phyloP scores from a whole-genome alignment of 1,284 basidiomycete species.

The Gymnopus androsaceus region DNA sequence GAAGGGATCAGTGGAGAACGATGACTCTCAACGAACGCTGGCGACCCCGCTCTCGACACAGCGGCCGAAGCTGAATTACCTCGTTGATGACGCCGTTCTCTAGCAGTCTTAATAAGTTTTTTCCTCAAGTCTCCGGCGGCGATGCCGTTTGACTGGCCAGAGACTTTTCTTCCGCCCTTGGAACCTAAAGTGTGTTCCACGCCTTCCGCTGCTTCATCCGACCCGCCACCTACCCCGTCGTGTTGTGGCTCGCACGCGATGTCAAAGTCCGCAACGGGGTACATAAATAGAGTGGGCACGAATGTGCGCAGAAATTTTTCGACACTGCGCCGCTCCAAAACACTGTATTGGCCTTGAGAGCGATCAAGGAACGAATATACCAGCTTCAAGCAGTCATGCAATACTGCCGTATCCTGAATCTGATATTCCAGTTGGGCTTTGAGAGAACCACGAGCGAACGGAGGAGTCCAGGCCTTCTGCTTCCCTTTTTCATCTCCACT shows the following conservation, averaged over 20 bases:
- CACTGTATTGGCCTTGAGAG: conserved; percentile 72
- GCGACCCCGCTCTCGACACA: conserved; percentile 43
- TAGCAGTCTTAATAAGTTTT: conserved; percentile 73
- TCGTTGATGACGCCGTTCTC: conserved; percentile 45
- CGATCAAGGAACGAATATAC: conserved; percentile 91
- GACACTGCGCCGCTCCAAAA: conserved; percentile 79
- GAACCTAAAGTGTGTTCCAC: conserved; percentile 1
- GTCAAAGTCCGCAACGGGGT: conserved; percentile 78
- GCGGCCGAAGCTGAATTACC: conserved; percentile 35
- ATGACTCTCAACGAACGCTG: conserved; percentile 30
- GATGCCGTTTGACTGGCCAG: conserved; percentile 48
- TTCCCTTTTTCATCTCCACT: conserved; percentile 9
- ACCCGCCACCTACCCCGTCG: conserved; percentile 52
- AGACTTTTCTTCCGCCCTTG: conserved; percentile 46
- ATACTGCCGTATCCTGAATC: conserved; percentile 78
- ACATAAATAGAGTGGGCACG: conserved; percentile 82
- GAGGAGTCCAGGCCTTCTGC: conserved; percentile 6
- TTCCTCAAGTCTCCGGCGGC: conserved; percentile 74
- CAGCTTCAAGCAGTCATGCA: conserved; percentile 90
- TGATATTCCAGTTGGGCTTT: conserved; percentile 80
- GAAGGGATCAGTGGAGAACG: conserved; percentile 29
- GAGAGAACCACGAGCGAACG: conserved; percentile 36
- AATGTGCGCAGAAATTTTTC: conserved; percentile 88
- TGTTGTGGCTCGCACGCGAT: conserved; percentile 61
- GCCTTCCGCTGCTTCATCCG: conserved; percentile 45